Conservation (phyloP, 768 basidiomycete genomes). For the Mycena venus region DNA sequence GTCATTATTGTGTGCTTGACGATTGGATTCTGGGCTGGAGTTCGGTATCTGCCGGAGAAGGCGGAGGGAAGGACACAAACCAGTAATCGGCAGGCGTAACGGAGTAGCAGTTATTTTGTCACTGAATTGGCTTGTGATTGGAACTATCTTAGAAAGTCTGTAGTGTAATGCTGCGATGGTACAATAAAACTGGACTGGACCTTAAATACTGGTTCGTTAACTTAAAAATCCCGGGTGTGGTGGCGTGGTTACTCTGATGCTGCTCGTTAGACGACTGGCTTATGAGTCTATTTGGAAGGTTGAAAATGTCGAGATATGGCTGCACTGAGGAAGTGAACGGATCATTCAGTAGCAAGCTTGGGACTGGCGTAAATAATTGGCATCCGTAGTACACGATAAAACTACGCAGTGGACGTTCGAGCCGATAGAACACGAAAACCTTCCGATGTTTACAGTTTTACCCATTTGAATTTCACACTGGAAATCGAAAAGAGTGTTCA, state of each 20-base stretch:
- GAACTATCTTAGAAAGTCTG: conserved; percentile 12
- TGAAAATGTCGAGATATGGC: too few species aligned
- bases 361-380: too few species aligned
- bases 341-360: too few species aligned
- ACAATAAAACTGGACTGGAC: background rate
- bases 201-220: background rate
- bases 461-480: too few species aligned
- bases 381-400: too few species aligned
- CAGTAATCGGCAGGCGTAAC: background rate
- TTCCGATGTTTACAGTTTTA: too few species aligned
- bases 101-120: conserved; percentile 4
- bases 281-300: background rate
- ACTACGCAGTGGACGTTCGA: too few species aligned
- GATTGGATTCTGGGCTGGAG: background rate
- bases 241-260: background rate
- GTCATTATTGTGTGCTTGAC: conserved; percentile 10
- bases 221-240: background rate
- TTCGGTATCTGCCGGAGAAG: conserved; percentile 16
- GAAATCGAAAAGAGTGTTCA: too few species aligned
- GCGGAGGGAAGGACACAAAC: conserved; percentile 2
- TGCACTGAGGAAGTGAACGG: too few species aligned
- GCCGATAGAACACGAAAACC: too few species aligned
- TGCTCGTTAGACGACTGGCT: background rate
- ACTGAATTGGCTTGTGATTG: background rate
- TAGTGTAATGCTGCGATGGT: conserved; percentile 2